These are phyloP conservation scores for Diaporthe sp. DNA, from an alignment of 2,329 filamentous ascomycete genomes.

Conservation along the genomic window DNA sequence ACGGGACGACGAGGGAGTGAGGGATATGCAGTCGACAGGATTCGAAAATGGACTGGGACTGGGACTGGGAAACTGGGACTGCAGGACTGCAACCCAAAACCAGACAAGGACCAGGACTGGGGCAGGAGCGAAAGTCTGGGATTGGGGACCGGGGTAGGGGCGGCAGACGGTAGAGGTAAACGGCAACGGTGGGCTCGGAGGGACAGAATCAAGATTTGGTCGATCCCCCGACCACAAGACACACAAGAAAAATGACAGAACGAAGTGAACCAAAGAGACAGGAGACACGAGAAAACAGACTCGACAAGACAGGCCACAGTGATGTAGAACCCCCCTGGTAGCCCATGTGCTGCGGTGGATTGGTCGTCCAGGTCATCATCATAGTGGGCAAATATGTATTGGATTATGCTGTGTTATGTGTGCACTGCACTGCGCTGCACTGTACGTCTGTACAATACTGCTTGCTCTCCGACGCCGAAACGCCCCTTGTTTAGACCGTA, in stretches of 20 bases:
- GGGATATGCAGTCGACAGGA: slow-evolving; percentile 31
- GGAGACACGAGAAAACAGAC: not conserved
- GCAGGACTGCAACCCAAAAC: slow-evolving; percentile 11
- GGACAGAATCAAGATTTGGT: slow-evolving; percentile 23
- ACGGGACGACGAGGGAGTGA: slow-evolving; percentile 25
- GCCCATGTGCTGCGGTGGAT: not conserved
- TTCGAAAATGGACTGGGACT: slow-evolving; percentile 20
- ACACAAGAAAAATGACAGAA: not conserved
- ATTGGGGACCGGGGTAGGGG: not conserved
- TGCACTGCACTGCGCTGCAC: not conserved
- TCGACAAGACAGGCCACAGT: slow-evolving; percentile 8
- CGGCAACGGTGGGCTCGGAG: not conserved
- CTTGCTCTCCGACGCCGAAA: slow-evolving; percentile 7
- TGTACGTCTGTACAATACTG: not conserved
- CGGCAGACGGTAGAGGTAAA: not conserved
- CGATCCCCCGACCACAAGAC: not conserved
- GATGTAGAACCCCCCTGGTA: not conserved
- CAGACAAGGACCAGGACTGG: slow-evolving; percentile 18
- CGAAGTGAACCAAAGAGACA: not conserved
- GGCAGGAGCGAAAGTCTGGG: not conserved
- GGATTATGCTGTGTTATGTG: not conserved
- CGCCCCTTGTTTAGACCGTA: slow-evolving; percentile 3
- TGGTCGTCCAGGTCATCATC: not conserved
- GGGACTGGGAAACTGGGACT: slow-evolving; percentile 9
- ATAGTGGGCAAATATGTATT: not conserved